Evolutionary conservation across 164 flowering plant genomes (phyloP), one percentile per base, ranked within the genome.

Genomic region (Berberis thunbergii): DNA sequence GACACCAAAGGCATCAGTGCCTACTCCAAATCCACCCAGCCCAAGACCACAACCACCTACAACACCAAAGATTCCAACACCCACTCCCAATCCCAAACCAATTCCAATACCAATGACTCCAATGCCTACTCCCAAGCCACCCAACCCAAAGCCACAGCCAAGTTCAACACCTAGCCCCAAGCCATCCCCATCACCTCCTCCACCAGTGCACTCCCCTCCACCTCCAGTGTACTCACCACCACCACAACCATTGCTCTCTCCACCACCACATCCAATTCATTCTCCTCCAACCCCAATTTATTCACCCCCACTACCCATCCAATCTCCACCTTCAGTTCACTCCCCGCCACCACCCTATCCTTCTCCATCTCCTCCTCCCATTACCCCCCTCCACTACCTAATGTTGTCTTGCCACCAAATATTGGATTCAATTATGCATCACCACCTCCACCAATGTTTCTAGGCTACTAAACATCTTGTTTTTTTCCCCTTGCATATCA

Each of bases 391-490:
- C 64, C 55, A 62, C 12, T 41, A 2, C 57, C 57, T 2, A 54
- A 57, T 43, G 40, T 65, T 61, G 12, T 65, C 45, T 45, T 65
- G 5, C 67, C 67, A 56, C 61, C 67, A 43, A 48, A 65, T 39
- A 46, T 65, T 11, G 67, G 67, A 11, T 65, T 65, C 61, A 4
- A 57, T 0, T 65, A 65, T 4, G 45, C 61, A 48, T 65, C 67
- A 3, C 67, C 67, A 4, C 67, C 67, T 9, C 67, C 67, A 65
- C 67, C 67, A 11, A 55, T 57, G 54, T 56, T 65, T 39, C 67
- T 54, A 10, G 67, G 67, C 7, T 65, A 65, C 26, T 26, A 26
- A 26, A 26, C 26, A 26, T 26, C 26, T 26, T 26, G 26, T 26
- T 26, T 26, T 26, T 26, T 26, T 26, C 26, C 26, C 26, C 26